Evolutionary conservation across 2,329 filamentous ascomycete genomes (phyloP), one percentile per base, ranked within the genome.

Genomic region (Alternaria rosae): DNA sequence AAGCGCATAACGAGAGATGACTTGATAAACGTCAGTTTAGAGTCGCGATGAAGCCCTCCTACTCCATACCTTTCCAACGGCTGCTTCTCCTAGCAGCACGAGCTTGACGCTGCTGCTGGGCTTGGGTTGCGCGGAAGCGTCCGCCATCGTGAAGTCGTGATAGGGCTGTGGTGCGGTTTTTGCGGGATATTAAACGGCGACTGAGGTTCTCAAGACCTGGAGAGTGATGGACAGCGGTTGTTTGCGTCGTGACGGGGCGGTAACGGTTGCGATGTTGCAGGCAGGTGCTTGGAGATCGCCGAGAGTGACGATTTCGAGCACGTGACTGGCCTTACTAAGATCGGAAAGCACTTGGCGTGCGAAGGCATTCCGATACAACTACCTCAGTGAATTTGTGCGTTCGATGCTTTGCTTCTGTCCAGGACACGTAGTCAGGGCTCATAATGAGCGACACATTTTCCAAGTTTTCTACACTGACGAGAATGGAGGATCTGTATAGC

Each of bases 71-170:
- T 99, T 99, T 88, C 95, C 95, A 60, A 99, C 95, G 64, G 95
- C 95, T 67, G 95, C 95, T 84, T 99, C 95, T 71, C 95, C 95
- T 61, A 99, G 90, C 78, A 99, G 88, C 69, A 99, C 95, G 72
- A 99, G 91, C 90, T 99, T 99, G 81, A 99, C 95, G 85, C 95
- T 99, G 89, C 94, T 98, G 86, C 94, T 98, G 66, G 95, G 95
- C 85, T 98, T 99, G 64, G 93, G 91, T 73, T 89, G 85, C 71
- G 83, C 80, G 71, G 84, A 82, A 78, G 87, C 85, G 79, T 94
- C 91, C 78, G 91, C 88, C 92, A 94, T 94, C 57, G 65, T 70
- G 66, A 57, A 57, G 38, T 62, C 44, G 52, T 52, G 55, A 57
- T 52, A 43, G 21, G 41, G 54, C 45, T 44, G 63, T 48, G 45